Percentiles rank a stretch among this genome's conserved stretches.
These are phyloP conservation scores for Lasiosphaeria miniovina DNA, from an alignment of 495 filamentous ascomycete genomes.

Conservation along the genomic window DNA sequence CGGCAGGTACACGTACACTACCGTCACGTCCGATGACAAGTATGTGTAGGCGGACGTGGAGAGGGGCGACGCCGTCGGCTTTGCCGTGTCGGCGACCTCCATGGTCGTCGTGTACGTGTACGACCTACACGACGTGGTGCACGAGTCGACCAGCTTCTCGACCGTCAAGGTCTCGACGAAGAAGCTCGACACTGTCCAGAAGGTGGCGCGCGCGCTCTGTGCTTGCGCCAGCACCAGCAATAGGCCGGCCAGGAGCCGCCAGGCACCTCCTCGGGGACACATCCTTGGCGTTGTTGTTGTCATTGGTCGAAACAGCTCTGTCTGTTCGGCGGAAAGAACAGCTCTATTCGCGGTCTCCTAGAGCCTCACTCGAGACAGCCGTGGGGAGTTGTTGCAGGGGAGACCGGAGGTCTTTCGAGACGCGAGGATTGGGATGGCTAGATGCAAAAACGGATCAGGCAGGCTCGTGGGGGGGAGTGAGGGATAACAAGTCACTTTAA, in stretches of 20 bases:
- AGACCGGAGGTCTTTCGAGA: too few relatives aligned
- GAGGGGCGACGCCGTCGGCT: slow-evolving; percentile 30
- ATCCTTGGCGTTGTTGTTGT: not conserved
- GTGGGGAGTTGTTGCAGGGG: too few relatives aligned
- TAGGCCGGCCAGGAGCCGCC: not conserved
- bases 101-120: slow-evolving; percentile 17
- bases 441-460: too few relatives aligned
- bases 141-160: not conserved
- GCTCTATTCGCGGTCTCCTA: not conserved
- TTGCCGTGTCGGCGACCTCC: slow-evolving; percentile 22
- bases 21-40: slow-evolving; percentile 24
- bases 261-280: not conserved
- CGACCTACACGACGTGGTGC: not conserved
- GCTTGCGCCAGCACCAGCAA: not conserved
- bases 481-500: too few relatives aligned
- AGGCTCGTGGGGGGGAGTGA: too few relatives aligned
- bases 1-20: slow-evolving; percentile 37
- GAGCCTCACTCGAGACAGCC: not conserved
- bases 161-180: not conserved
- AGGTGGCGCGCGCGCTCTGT: not conserved
- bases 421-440: too few relatives aligned
- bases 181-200: slow-evolving; percentile 8
- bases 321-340: not conserved
- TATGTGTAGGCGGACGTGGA: slow-evolving; percentile 32
- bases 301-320: not conserved